phyloP scores from a whole-genome alignment of 2,329 filamentous ascomycete species.

The Colletotrichum truncatum region DNA sequence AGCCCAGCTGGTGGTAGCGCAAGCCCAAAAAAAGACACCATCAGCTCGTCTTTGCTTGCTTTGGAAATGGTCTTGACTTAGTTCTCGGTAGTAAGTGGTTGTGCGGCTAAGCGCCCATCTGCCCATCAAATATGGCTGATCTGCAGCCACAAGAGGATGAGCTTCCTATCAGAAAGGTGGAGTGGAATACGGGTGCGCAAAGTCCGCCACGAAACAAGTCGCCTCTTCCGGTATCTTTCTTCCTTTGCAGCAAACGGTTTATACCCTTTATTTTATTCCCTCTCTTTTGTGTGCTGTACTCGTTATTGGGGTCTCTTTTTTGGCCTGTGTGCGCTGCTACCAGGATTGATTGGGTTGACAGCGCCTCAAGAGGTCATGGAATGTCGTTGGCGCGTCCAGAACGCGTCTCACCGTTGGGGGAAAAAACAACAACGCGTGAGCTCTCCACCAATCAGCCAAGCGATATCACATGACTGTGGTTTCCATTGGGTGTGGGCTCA shows the following conservation, averaged over 20 bases:
- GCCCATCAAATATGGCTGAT: conserved; percentile 19
- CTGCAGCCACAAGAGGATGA: conserved; percentile 13
- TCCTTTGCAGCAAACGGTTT: conserved; percentile 9
- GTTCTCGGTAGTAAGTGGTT: conserved; percentile 8
- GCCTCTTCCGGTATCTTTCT: conserved; percentile 8
- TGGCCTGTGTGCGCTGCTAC: conserved; percentile 19
- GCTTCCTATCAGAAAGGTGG: conserved; percentile 11
- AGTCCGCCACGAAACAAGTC: not conserved
- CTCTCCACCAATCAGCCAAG: conserved; percentile 9
- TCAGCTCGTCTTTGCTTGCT: conserved; percentile 3
- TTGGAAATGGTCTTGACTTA: conserved; percentile 9
- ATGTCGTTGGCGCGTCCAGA: conserved; percentile 26
- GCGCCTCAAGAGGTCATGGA: not conserved
- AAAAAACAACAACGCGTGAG: conserved; percentile 29
- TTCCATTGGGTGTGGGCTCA: conserved; percentile 5
- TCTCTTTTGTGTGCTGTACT: conserved; percentile 8
- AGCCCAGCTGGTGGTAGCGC: not conserved
- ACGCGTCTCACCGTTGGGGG: conserved; percentile 13
- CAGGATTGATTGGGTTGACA: conserved; percentile 11
- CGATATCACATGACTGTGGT: not conserved
- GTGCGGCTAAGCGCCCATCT: conserved; percentile 22
- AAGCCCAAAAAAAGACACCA: conserved; percentile 5
- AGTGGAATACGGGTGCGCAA: not conserved
- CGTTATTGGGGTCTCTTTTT: not conserved
- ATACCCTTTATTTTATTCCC: not conserved